Percentiles rank a stretch among this genome's conserved stretches.
Conservation (phyloP, 2,329 filamentous ascomycete genomes). For the Aspergillus cejpii region DNA sequence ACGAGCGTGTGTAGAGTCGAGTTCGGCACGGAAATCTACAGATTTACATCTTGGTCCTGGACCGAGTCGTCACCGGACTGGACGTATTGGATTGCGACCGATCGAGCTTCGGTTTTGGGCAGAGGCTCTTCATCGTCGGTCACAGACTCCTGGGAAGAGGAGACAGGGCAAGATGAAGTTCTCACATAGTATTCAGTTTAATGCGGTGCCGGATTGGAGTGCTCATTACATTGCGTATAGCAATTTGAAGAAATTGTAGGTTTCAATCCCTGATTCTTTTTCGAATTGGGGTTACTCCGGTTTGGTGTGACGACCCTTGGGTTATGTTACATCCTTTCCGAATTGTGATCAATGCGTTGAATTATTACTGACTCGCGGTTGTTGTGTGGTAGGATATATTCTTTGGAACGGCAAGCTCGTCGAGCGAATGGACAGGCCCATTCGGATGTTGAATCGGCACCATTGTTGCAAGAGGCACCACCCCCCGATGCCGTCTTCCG, state of each 20-base stretch:
- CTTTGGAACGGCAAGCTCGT: constrained; percentile 78
- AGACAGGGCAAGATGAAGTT: constrained; percentile 94
- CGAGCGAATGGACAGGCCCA: constrained; percentile 47
- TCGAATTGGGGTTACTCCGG: background rate
- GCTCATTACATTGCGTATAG: constrained; percentile 97
- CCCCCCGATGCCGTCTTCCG: constrained; percentile 78
- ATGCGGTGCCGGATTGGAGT: constrained; percentile 99
- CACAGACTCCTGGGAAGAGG: constrained; percentile 12
- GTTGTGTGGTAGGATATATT: constrained; percentile 65
- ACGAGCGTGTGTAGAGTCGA: constrained; percentile 3
- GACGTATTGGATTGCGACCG: too few species aligned
- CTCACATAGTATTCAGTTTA: constrained; percentile 98
- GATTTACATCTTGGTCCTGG: too few species aligned
- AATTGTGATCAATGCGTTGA: too few species aligned
- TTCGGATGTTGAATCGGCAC: constrained; percentile 74
- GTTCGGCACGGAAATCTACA: too few species aligned
- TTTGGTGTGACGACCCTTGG: too few species aligned
- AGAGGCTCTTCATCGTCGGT: constrained; percentile 28
- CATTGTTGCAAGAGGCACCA: constrained; percentile 60
- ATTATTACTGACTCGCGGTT: constrained; percentile 7
- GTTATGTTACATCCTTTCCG: too few species aligned
- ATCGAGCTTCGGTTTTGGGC: constrained; percentile 29
- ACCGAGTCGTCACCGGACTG: too few species aligned
- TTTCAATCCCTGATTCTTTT: constrained; percentile 17
- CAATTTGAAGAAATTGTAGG: constrained; percentile 95